A percentile compares a stretch with the other conserved stretches of the same genome.
Evolutionary conservation across 257 asterid species (phyloP).

Genomic region (Gynochthodes officinalis): DNA sequence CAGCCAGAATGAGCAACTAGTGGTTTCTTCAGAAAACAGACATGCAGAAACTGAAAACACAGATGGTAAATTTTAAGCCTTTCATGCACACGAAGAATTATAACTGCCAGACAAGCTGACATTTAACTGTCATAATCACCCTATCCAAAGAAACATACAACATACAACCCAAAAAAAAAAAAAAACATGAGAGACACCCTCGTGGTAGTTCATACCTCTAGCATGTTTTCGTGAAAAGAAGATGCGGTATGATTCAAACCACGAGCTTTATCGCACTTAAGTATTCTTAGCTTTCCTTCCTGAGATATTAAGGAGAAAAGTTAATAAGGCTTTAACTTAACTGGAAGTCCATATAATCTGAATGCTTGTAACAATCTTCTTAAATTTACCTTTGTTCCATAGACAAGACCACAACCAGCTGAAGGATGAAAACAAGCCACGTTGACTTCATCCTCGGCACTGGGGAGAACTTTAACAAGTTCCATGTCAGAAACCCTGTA

Average conservation of each 20-base stretch:
- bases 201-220: constrained; percentile 50
- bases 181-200: neutral
- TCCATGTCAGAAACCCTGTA: constrained; percentile 95
- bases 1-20: neutral
- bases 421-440: constrained; percentile 97
- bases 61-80: neutral
- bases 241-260: constrained; percentile 44
- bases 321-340: constrained; percentile 6
- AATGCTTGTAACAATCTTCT: neutral
- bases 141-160: neutral
- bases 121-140: neutral
- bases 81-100: neutral
- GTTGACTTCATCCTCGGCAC: constrained; percentile 97
- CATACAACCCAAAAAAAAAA: neutral
- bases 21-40: neutral
- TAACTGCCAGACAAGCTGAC: neutral
- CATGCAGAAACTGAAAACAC: neutral
- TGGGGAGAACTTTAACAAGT: constrained; percentile 92
- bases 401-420: constrained; percentile 94
- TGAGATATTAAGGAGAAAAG: constrained; percentile 29
- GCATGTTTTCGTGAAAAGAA: constrained; percentile 53
- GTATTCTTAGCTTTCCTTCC: constrained; percentile 98
- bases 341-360: constrained; percentile 5
- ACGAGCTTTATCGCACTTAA: constrained; percentile 57
- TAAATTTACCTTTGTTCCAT: constrained; percentile 85